Base-by-base conservation (phyloP, 495 filamentous ascomycete species). In the Aspergillus panamensis region DNA sequence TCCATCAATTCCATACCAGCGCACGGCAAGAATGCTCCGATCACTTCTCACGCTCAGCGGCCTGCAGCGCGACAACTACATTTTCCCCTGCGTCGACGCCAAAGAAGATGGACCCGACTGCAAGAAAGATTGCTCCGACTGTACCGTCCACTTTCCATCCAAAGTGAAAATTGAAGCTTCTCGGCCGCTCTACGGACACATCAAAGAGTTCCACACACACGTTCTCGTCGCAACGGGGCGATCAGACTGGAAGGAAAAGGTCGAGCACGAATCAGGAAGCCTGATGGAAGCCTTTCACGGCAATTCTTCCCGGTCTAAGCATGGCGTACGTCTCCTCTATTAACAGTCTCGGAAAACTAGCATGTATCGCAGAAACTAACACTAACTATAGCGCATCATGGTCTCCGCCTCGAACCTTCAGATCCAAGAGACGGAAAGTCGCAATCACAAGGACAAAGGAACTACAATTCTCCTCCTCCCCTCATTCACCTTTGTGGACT, bases 161-260 rank as follows among this genome's bases (percentile, higher is more conserved):
- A 85, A 85, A 57, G 85, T 85, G 58, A 82, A 80, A 17, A 81
- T 96, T 42, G 90, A 97, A 55, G 85, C 86, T 59, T 75, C 77
- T 8, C 82, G 86, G 32, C 77, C 87, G 53, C 74, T 98, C 3
- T 97, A 93, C 69, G 94, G 94, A 3, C 77, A 87, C 21, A 82
- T 96, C 51, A 93, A 96, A 64, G 86, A 84, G 12, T 96, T 91
- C 79, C 83, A 83, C 57, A 87, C 87, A 13, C 94, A 98, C 69
- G 73, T 96, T 53, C 76, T 98, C 44, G 89, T 98, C 6, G 94
- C 92, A 10, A 97, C 94, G 8, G 91, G 91, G 25, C 91, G 92
- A 73, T 85, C 86, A 8, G 94, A 98, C 72, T 98, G 94, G 94
- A 85, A 88, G 55, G 74, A 88, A 51, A 86, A 93, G 68, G 88